Conservation (phyloP, 2,329 filamentous ascomycete genomes). For the Hansfordia pulvinata region DNA sequence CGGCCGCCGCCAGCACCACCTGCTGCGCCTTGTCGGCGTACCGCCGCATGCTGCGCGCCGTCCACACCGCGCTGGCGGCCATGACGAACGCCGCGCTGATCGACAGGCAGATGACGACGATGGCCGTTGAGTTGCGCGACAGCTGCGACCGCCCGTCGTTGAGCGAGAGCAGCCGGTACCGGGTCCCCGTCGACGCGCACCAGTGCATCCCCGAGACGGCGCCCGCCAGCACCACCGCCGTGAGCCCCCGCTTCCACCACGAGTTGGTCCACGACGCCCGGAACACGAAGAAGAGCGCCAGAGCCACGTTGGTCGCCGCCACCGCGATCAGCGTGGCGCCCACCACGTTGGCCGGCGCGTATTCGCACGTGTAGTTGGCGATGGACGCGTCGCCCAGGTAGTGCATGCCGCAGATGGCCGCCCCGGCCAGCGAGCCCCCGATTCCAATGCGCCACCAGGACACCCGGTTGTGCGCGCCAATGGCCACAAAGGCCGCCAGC, state of each 20-base stretch:
- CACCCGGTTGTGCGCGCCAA: slow-evolving; percentile 45
- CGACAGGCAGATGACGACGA: slow-evolving; percentile 59
- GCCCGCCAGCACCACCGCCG: slow-evolving; percentile 53
- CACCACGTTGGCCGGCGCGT: slow-evolving; percentile 44
- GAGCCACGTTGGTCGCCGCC: slow-evolving; percentile 53
- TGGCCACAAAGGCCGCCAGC: slow-evolving; percentile 55
- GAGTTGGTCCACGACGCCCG: slow-evolving; percentile 63
- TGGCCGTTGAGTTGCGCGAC: slow-evolving; percentile 52
- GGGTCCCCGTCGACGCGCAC: slow-evolving; percentile 60
- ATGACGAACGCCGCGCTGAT: slow-evolving; percentile 48
- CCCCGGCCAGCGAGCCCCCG: slow-evolving; percentile 57
- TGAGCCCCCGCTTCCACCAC: slow-evolving; percentile 61
- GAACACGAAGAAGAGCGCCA: slow-evolving; percentile 67
- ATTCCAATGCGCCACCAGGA: slow-evolving; percentile 43
- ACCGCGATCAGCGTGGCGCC: slow-evolving; percentile 62
- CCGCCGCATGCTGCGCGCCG: slow-evolving; percentile 34
- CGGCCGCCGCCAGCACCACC: slow-evolving; percentile 42
- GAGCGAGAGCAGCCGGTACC: slow-evolving; percentile 43
- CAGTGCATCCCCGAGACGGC: slow-evolving; percentile 84
- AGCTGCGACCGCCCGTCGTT: slow-evolving; percentile 25
- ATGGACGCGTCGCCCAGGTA: slow-evolving; percentile 79
- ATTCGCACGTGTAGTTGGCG: slow-evolving; percentile 57
- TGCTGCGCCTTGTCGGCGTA: slow-evolving; percentile 48
- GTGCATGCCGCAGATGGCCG: slow-evolving; percentile 74
- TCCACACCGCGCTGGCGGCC: slow-evolving; percentile 37